Percentiles rank a stretch among this genome's conserved stretches.
phyloP scores from a whole-genome alignment of 2,329 filamentous ascomycete genomes.

The Trematosphaeria pertusa region DNA sequence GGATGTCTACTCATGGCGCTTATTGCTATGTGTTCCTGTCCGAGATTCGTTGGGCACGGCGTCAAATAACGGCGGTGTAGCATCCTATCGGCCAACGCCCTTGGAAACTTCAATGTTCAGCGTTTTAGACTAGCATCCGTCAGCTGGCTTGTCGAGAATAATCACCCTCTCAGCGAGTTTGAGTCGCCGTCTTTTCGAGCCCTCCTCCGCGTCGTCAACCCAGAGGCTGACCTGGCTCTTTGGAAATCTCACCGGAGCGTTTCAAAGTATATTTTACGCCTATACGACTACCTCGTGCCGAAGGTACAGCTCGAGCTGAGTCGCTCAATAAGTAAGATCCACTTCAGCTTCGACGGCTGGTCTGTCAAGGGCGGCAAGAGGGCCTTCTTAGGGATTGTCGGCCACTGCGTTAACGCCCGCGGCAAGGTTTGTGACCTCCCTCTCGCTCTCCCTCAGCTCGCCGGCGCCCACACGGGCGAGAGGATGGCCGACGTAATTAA shows the following conservation, averaged over 20 bases:
- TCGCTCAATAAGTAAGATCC: background rate
- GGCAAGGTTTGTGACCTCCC: too few relatives aligned
- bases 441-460: slow-evolving; percentile 3
- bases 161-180: slow-evolving; percentile 10
- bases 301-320: background rate
- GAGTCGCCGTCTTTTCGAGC: slow-evolving; percentile 7
- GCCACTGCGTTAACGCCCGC: too few relatives aligned
- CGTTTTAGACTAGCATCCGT: slow-evolving; percentile 7
- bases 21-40: too few relatives aligned
- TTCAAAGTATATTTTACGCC: background rate
- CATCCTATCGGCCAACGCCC: too few relatives aligned
- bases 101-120: slow-evolving; percentile 10
- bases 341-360: slow-evolving; percentile 1
- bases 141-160: slow-evolving; percentile 11
- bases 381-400: too few relatives aligned
- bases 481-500: slow-evolving; percentile 12
- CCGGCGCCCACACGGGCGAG: slow-evolving; percentile 7
- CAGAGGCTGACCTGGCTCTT: slow-evolving; percentile 6
- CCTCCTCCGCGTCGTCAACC: slow-evolving; percentile 3
- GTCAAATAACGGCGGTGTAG: too few relatives aligned
- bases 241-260: slow-evolving; percentile 4
- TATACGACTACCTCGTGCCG: slow-evolving; percentile 3
- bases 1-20: too few relatives aligned
- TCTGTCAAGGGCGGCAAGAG: too few relatives aligned
- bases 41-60: too few relatives aligned